Evolutionary conservation across 495 filamentous ascomycete genomes (phyloP).

Genomic region (Parathielavia hyrcaniae): DNA sequence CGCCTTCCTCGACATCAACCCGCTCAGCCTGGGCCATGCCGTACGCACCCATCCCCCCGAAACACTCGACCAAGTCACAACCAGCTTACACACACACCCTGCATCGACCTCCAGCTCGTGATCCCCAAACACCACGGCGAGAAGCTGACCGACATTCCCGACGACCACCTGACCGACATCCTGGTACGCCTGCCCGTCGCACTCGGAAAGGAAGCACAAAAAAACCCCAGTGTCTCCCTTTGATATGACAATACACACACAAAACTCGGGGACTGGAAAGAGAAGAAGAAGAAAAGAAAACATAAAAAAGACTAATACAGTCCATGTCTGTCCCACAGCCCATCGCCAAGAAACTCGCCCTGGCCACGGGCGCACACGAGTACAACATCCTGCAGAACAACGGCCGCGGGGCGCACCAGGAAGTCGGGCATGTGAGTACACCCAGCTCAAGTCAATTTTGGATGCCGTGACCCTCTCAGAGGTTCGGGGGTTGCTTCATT

Average conservation of each 20-base stretch:
- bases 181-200: conserved; percentile 53
- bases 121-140: conserved; percentile 94
- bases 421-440: conserved; percentile 79
- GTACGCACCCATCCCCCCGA: conserved; percentile 35
- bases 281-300: background rate
- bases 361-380: conserved; percentile 65
- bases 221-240: background rate
- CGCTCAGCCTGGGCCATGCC: conserved; percentile 75
- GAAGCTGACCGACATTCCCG: conserved; percentile 89
- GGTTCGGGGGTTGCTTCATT: background rate
- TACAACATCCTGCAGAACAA: conserved; percentile 99
- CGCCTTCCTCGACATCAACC: conserved; percentile 94
- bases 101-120: conserved; percentile 57
- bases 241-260: background rate
- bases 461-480: conserved; percentile 20
- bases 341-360: conserved; percentile 78
- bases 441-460: too few species aligned
- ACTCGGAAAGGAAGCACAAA: background rate
- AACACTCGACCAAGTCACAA: background rate
- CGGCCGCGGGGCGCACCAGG: conserved; percentile 84
- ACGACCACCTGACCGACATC: conserved; percentile 77
- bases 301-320: too few species aligned
- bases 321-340: conserved; percentile 48
- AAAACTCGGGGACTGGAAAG: background rate
- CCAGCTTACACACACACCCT: background rate